phyloP scores from a whole-genome alignment of 148 eudicot species.

The Dianthus caryophyllus region DNA sequence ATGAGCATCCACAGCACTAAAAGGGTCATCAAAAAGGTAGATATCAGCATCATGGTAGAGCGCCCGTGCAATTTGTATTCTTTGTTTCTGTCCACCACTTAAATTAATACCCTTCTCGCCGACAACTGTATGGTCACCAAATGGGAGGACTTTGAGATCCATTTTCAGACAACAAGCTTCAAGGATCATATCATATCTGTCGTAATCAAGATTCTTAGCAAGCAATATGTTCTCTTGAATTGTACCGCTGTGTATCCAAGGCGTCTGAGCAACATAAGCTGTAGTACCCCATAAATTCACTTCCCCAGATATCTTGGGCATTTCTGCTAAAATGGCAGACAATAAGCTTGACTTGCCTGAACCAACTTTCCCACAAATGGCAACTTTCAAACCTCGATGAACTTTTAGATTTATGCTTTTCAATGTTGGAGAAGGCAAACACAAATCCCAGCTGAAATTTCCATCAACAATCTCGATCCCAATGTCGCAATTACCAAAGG shows the following conservation, averaged over 20 bases:
- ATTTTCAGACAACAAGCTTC: conserved; percentile 17
- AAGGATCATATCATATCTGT: conserved; percentile 29
- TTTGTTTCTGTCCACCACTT: too few species aligned
- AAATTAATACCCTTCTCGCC: conserved; percentile 50
- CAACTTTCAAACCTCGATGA: conserved; percentile 28
- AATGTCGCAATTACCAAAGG: conserved; percentile 20
- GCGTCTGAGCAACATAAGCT: conserved; percentile 39
- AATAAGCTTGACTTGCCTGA: conserved; percentile 47
- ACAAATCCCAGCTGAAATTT: conserved; percentile 34
- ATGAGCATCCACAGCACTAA: conserved; percentile 50
- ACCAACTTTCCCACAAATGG: conserved; percentile 40
- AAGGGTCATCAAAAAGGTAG: too few species aligned
- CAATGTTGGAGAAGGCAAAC: conserved; percentile 18
- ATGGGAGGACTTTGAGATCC: conserved; percentile 37
- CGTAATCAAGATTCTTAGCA: conserved; percentile 31
- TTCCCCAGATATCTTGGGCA: conserved; percentile 33
- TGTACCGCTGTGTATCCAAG: conserved; percentile 46
- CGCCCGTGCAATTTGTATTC: too few species aligned
- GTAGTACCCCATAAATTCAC: conserved; percentile 28
- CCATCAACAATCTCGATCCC: conserved; percentile 44
- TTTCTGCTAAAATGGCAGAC: conserved; percentile 34
- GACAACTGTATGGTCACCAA: conserved; percentile 41
- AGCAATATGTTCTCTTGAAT: conserved; percentile 37
- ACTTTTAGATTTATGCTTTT: conserved; percentile 14
- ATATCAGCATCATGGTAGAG: too few species aligned